Evolutionary conservation across 148 eudicot genomes (phyloP).

Genomic region (Camellia granthamiana): DNA sequence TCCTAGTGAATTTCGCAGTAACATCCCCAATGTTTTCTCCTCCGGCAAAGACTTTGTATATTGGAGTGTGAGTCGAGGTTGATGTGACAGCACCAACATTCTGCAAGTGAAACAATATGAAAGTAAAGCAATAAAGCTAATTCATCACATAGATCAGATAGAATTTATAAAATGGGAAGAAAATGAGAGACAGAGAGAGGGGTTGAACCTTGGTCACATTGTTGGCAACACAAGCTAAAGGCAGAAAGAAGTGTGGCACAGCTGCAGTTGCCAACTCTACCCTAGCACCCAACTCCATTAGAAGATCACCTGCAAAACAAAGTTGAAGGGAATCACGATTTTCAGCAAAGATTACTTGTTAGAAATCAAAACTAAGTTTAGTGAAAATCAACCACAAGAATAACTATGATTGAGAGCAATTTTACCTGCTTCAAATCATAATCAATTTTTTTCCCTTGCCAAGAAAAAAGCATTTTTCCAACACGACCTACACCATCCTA

Average conservation of each 20-base stretch:
- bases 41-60: slow-evolving; percentile 81
- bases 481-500: slow-evolving; percentile 98
- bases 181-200: not conserved
- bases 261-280: slow-evolving; percentile 92
- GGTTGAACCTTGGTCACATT: slow-evolving; percentile 65
- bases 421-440: slow-evolving; percentile 92
- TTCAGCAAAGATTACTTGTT: not conserved
- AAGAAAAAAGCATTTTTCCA: slow-evolving; percentile 93
- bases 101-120: not conserved
- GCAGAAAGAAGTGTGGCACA: slow-evolving; percentile 90
- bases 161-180: not conserved
- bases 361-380: not conserved
- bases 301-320: slow-evolving; percentile 86
- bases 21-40: slow-evolving; percentile 54
- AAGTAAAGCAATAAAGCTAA: not conserved
- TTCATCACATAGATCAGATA: not conserved
- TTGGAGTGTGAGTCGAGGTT: slow-evolving; percentile 31
- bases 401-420: not conserved
- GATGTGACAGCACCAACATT: slow-evolving; percentile 4
- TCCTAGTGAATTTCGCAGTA: no score
- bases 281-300: slow-evolving; percentile 96
- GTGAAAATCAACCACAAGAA: not conserved
- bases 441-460: slow-evolving; percentile 97
- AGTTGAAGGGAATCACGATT: slow-evolving; percentile 50
- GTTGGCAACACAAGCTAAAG: slow-evolving; percentile 97